A percentile compares a stretch with the other conserved stretches of the same genome.
Conservation (phyloP, 495 filamentous ascomycete species). For the Podospora australis region DNA sequence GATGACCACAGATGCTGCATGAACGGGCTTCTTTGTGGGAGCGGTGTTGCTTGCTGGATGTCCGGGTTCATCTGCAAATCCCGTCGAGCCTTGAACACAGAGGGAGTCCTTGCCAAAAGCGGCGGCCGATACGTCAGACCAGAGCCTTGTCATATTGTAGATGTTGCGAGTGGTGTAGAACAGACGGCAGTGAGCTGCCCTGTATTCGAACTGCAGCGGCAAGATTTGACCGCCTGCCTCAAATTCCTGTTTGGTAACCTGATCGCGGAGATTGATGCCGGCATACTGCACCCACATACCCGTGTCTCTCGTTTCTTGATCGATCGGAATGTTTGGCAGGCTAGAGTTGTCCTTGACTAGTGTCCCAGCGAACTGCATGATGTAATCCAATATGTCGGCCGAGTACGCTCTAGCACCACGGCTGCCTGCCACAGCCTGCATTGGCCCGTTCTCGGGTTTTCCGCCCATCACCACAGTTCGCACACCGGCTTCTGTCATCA, state of each 20-base stretch:
- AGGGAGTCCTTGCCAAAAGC: constrained; percentile 13
- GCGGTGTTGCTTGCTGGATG: background rate
- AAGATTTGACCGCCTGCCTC: background rate
- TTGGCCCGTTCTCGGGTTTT: constrained; percentile 41
- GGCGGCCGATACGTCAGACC: constrained; percentile 31
- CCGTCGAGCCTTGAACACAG: background rate
- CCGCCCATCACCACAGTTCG: constrained; percentile 56
- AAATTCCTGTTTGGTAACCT: constrained; percentile 21
- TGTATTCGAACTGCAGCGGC: constrained; percentile 42
- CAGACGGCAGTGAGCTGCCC: constrained; percentile 43
- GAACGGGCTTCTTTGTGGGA: background rate
- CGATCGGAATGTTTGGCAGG: constrained; percentile 8
- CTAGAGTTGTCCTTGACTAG: constrained; percentile 19
- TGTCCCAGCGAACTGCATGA: constrained; percentile 20
- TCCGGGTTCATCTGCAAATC: background rate
- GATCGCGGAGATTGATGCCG: constrained; percentile 35
- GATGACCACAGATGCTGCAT: background rate
- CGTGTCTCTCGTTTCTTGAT: constrained; percentile 1
- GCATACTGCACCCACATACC: constrained; percentile 28
- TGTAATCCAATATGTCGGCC: constrained; percentile 19
- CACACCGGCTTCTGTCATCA: constrained; percentile 51
- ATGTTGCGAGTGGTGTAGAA: constrained; percentile 39
- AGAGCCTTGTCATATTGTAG: constrained; percentile 37
- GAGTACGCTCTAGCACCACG: constrained; percentile 36
- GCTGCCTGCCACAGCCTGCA: constrained; percentile 54